Conservation (phyloP, 371 early-diverging fungal species). For the Coemansia sp. region DNA sequence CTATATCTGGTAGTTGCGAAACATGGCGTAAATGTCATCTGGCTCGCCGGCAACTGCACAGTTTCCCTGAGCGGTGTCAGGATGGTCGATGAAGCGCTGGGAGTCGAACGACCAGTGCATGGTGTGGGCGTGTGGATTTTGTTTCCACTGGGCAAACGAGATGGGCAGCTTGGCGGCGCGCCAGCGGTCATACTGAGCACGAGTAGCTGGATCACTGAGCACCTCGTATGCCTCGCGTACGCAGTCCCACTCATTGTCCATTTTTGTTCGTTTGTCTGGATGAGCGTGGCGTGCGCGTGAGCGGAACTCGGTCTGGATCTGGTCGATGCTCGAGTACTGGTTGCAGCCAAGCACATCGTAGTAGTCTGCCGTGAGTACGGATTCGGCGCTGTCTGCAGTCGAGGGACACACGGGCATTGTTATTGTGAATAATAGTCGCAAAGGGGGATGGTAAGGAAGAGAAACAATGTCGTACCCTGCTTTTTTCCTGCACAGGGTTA, state of each 20-base stretch:
- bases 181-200: conserved; percentile 45
- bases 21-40: conserved; percentile 20
- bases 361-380: conserved; percentile 8
- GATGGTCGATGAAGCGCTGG: conserved; percentile 4
- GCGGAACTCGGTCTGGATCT: conserved; percentile 33
- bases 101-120: conserved; percentile 36
- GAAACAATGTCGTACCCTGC: neutral
- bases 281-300: conserved; percentile 15
- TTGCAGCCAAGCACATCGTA: conserved; percentile 34
- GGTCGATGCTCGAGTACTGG: conserved; percentile 11
- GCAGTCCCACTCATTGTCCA: conserved; percentile 4
- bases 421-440: neutral
- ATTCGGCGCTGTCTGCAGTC: neutral
- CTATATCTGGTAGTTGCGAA: conserved; percentile 31
- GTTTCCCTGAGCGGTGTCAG: no score
- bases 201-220: conserved; percentile 14
- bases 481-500: no score
- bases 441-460: neutral
- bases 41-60: neutral
- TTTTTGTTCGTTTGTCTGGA: conserved; percentile 19
- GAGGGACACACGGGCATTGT: neutral
- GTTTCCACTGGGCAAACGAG: conserved; percentile 24
- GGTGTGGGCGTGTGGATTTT: conserved; percentile 12
- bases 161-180: conserved; percentile 17
- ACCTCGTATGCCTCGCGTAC: conserved; percentile 31